These are phyloP conservation scores for Tanozyma kutaoensis DNA, from an alignment of 805 yeast species.

Conservation along the genomic window DNA sequence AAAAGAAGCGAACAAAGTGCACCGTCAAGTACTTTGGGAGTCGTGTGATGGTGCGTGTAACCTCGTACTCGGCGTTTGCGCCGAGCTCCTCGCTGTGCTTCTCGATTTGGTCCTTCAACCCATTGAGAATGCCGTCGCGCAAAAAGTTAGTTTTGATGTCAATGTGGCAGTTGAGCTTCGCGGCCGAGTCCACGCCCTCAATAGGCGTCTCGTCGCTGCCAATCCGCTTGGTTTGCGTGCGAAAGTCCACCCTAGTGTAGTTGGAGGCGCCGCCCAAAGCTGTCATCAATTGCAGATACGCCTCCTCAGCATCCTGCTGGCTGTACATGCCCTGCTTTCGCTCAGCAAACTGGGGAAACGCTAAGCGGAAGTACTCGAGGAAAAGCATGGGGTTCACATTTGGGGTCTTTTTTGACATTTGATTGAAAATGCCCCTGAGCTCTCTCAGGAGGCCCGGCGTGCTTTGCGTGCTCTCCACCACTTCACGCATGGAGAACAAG, in stretches of 20 bases:
- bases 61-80: constrained; percentile 57
- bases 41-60: constrained; percentile 48
- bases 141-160: constrained; percentile 74
- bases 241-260: constrained; percentile 53
- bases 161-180: constrained; percentile 83
- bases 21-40: constrained; percentile 82
- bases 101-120: constrained; percentile 65
- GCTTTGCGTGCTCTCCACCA: constrained; percentile 7
- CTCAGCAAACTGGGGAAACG: constrained; percentile 85
- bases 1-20: constrained; percentile 87
- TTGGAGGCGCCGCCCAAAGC: constrained; percentile 37
- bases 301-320: constrained; percentile 98
- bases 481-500: constrained; percentile 31
- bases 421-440: constrained; percentile 30
- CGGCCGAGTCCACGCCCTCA: constrained; percentile 33
- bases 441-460: constrained; percentile 11
- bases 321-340: constrained; percentile 62
- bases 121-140: constrained; percentile 68
- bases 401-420: constrained; percentile 31
- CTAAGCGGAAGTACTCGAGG: constrained; percentile 48
- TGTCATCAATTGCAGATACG: constrained; percentile 72
- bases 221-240: constrained; percentile 50
- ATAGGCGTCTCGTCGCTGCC: constrained; percentile 19
- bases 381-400: constrained; percentile 58
- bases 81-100: constrained; percentile 63